These are phyloP conservation scores for Pleurotus djamor DNA, from an alignment of 768 basidiomycete species.

Conservation along the genomic window DNA sequence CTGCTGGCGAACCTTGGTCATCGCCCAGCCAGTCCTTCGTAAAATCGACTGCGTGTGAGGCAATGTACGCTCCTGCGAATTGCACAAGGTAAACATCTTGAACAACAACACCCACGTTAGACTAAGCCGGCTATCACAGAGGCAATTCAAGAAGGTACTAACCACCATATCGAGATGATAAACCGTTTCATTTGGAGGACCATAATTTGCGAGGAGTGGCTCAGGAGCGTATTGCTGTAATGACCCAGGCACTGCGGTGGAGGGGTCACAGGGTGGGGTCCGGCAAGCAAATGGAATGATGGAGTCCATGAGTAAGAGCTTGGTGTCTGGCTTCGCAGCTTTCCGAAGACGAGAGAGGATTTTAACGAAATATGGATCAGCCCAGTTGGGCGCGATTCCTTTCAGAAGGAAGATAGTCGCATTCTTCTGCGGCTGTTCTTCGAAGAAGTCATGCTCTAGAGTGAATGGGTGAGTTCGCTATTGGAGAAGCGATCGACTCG, in stretches of 20 bases:
- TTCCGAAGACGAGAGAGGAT: slow-evolving; percentile 30
- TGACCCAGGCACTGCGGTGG: slow-evolving; percentile 1
- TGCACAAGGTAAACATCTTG: not conserved
- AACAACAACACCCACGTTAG: too few species aligned
- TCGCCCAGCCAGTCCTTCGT: slow-evolving; percentile 8
- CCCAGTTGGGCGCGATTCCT: slow-evolving; percentile 35
- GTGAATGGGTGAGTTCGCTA: not conserved
- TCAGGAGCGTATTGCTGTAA: slow-evolving; percentile 12
- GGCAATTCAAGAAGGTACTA: not conserved
- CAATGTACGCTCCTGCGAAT: not conserved
- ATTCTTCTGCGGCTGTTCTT: slow-evolving; percentile 27
- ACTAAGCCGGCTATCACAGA: not conserved
- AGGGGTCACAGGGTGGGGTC: slow-evolving; percentile 3
- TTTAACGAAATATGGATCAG: slow-evolving; percentile 22
- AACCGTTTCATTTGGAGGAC: slow-evolving; percentile 15
- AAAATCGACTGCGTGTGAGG: not conserved
- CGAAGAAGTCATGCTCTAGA: slow-evolving; percentile 32
- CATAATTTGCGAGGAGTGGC: slow-evolving; percentile 22
- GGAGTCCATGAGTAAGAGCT: slow-evolving; percentile 33
- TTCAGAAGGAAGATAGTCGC: slow-evolving; percentile 33
- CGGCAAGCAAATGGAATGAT: slow-evolving; percentile 26
- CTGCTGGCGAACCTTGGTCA: slow-evolving; percentile 20
- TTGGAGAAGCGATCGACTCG: not conserved
- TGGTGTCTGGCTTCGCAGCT: slow-evolving; percentile 27
- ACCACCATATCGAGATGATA: slow-evolving; percentile 19